Evolutionary conservation across 805 yeast species (phyloP), one percentile per base, ranked within the genome.

Genomic region (Yueomyces sinensis): DNA sequence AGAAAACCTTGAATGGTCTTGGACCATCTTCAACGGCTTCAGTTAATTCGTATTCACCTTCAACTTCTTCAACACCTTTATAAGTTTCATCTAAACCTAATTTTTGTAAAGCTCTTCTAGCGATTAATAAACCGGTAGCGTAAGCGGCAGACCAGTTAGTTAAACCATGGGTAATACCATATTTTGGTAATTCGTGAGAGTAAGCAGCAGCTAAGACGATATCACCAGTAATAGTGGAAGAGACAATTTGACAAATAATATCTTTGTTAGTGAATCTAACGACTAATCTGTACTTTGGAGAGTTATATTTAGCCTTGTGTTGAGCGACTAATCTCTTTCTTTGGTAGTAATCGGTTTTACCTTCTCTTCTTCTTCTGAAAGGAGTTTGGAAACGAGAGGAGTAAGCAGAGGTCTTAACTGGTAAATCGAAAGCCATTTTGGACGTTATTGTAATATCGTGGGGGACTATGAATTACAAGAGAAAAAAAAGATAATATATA

Each of bases 71-170:
- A 58, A 87, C 98, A 81, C 98, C 98, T 46, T 66, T 58, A 82
- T 91, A 91, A 65, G 94, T 83, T 76, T 91, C 94, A 70, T 89
- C 97, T 61, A 91, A 79, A 58, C 95, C 95, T 62, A 91, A 81
- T 77, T 91, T 91, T 70, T 83, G 80, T 65, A 91, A 79, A 47
- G 94, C 83, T 78, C 98, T 89, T 80, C 98, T 87, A 71, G 98
- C 98, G 63, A 91, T 78, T 65, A 91, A 76, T 54, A 91, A 74
- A 78, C 98, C 98, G 58, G 83, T 82, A 60, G 97, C 96, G 75
- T 91, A 91, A 66, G 95, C 97, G 65, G 98, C 97, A 45, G 98
- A 72, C 98, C 98, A 91, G 93, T 91, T 91, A 66, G 98, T 89
- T 67, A 91, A 78, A 81, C 98, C 98, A 70, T 83, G 94, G 63